Percentiles rank a stretch among this genome's conserved stretches.
Conservation (phyloP, 2,329 filamentous ascomycete species). For the Byssoonygena ceratinophila region DNA sequence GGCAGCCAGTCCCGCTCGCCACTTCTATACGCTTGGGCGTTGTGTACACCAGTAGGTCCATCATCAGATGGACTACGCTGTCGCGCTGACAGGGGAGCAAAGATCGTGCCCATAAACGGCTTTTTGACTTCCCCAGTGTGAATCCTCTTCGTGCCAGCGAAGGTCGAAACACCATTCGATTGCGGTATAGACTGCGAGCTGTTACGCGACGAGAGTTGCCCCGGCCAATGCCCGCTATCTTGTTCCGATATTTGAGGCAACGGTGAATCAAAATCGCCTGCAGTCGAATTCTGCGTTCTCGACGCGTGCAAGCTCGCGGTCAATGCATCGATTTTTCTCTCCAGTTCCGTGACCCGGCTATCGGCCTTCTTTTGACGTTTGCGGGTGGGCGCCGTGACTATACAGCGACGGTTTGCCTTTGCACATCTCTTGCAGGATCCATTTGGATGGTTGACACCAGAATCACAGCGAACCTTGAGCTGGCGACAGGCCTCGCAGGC, state of each 20-base stretch:
- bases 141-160: constrained; percentile 1
- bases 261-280: constrained; percentile 5
- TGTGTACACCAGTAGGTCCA: background rate
- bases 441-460: constrained; percentile 52
- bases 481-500: constrained; percentile 67
- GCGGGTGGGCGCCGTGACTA: constrained; percentile 62
- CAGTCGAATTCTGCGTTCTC: constrained; percentile 22
- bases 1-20: constrained; percentile 18
- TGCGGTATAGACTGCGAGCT: background rate
- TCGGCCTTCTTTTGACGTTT: constrained; percentile 91
- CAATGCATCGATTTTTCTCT: constrained; percentile 83
- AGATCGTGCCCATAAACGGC: background rate
- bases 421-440: constrained; percentile 64
- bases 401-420: constrained; percentile 66
- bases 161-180: background rate
- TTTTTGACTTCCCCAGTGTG: background rate
- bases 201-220: background rate
- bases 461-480: constrained; percentile 76
- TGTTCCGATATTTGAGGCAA: background rate
- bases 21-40: constrained; percentile 2
- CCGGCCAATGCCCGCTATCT: constrained; percentile 1
- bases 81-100: background rate
- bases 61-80: constrained; percentile 6
- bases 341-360: constrained; percentile 75
- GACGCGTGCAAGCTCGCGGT: constrained; percentile 64